Evolutionary conservation across 2,329 filamentous ascomycete species (phyloP).

Genomic region (Pezicula neosporulosa): DNA sequence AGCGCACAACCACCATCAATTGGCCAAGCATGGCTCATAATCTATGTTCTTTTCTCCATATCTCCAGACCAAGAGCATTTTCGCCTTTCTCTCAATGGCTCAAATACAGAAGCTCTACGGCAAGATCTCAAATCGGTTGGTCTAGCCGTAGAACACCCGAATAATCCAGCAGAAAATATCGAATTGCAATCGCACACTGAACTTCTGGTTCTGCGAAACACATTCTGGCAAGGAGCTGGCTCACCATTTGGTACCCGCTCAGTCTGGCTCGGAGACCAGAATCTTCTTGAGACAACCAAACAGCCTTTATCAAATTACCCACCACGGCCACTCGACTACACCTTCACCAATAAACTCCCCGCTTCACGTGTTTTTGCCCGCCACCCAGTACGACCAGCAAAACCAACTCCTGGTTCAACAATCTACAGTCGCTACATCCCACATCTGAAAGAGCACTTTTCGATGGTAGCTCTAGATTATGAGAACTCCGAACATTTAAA

Average conservation of each 20-base stretch:
- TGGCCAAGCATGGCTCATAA: constrained; percentile 42
- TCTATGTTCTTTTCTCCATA: constrained; percentile 40
- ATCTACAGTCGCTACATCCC: constrained; percentile 79
- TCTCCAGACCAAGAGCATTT: constrained; percentile 41
- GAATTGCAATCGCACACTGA: constrained; percentile 25
- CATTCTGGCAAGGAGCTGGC: constrained; percentile 70
- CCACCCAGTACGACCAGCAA: constrained; percentile 69
- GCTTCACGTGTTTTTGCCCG: constrained; percentile 44
- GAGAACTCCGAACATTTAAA: constrained; percentile 58
- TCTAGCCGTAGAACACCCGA: constrained; percentile 38
- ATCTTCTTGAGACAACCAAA: constrained; percentile 38
- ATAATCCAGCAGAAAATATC: constrained; percentile 7
- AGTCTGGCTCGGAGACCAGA: constrained; percentile 42
- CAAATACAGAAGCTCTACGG: constrained; percentile 31
- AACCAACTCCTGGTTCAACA: constrained; percentile 66
- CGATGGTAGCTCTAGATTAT: constrained; percentile 72
- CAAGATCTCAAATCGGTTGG: constrained; percentile 37
- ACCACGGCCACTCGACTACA: constrained; percentile 37
- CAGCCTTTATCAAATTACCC: constrained; percentile 28
- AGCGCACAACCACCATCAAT: constrained; percentile 32
- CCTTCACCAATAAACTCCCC: constrained; percentile 33
- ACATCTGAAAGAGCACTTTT: constrained; percentile 72
- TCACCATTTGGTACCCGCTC: constrained; percentile 64
- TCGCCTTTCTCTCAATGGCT: constrained; percentile 36
- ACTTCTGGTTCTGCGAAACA: constrained; percentile 47